phyloP scores from a whole-genome alignment of 2,329 filamentous ascomycete species.

The Chrysoporthe austroafricana region DNA sequence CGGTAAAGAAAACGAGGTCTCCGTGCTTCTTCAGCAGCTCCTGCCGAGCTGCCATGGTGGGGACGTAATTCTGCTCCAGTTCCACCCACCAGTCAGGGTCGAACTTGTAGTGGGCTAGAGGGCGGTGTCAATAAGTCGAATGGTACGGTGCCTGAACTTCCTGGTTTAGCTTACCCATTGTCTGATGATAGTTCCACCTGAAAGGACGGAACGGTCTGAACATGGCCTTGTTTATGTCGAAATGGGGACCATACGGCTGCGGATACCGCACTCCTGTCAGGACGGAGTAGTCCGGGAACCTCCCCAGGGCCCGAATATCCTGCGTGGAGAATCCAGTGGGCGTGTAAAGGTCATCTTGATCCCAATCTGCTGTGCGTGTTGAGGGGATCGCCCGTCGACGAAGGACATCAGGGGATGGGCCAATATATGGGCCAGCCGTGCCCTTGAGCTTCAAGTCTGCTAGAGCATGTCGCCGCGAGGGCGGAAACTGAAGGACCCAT shows the following conservation, averaged over 20 bases:
- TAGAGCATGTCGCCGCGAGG: constrained; percentile 23
- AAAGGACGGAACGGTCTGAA: constrained; percentile 81
- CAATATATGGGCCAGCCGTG: constrained; percentile 9
- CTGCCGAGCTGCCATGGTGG: constrained; percentile 70
- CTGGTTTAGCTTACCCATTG: constrained; percentile 71
- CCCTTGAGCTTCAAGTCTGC: constrained; percentile 21
- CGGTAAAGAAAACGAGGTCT: constrained; percentile 63
- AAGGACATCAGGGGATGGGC: constrained; percentile 19
- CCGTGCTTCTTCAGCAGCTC: constrained; percentile 67
- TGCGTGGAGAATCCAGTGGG: constrained; percentile 69
- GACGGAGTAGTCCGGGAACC: constrained; percentile 78
- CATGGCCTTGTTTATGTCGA: constrained; percentile 69
- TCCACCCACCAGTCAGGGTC: constrained; percentile 91
- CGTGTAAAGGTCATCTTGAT: constrained; percentile 31
- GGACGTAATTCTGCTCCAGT: constrained; percentile 72
- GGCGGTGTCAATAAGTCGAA: constrained; percentile 4
- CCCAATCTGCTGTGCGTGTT: constrained; percentile 26
- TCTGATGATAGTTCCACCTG: constrained; percentile 85
- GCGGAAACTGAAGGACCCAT: constrained; percentile 26
- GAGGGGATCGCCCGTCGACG: constrained; percentile 35
- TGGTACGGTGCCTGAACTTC: background rate
- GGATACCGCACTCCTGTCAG: constrained; percentile 78
- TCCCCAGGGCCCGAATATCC: constrained; percentile 71
- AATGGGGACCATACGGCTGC: constrained; percentile 58
- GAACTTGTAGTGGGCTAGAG: constrained; percentile 73